phyloP scores from a whole-genome alignment of 106 monocot genomes.

The Phalaenopsis equestris region DNA sequence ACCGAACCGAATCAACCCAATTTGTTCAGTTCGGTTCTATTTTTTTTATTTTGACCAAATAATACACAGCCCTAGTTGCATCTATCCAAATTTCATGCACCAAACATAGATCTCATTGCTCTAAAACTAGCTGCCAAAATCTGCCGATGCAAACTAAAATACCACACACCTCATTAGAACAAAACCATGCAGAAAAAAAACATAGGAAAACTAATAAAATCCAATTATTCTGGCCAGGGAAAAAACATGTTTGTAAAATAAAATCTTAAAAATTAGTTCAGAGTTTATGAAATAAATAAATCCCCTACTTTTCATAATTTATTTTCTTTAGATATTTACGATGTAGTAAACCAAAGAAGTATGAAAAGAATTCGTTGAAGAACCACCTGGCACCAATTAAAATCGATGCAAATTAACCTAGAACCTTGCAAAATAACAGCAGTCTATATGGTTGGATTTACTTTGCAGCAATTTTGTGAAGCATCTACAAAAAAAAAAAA shows the following conservation, averaged over 20 bases:
- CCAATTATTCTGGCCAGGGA: too few species aligned
- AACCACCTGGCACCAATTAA: not conserved
- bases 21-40: too few species aligned
- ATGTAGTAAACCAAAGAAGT: not conserved
- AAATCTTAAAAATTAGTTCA: not conserved
- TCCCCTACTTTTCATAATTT: too few species aligned
- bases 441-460: not conserved
- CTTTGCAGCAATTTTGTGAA: not conserved
- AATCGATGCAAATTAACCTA: not conserved
- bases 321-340: too few species aligned
- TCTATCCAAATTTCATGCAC: not conserved
- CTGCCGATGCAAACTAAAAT: too few species aligned
- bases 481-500: too few species aligned
- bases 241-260: not conserved
- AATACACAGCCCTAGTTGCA: not conserved
- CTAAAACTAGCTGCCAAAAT: not conserved
- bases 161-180: too few species aligned
- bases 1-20: too few species aligned
- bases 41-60: too few species aligned
- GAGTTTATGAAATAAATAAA: too few species aligned
- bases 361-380: not conserved
- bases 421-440: not conserved
- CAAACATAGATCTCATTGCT: not conserved
- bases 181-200: too few species aligned
- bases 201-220: too few species aligned